Base-by-base conservation (phyloP, 257 asterid genomes). In the Marsdenia floribunda region DNA sequence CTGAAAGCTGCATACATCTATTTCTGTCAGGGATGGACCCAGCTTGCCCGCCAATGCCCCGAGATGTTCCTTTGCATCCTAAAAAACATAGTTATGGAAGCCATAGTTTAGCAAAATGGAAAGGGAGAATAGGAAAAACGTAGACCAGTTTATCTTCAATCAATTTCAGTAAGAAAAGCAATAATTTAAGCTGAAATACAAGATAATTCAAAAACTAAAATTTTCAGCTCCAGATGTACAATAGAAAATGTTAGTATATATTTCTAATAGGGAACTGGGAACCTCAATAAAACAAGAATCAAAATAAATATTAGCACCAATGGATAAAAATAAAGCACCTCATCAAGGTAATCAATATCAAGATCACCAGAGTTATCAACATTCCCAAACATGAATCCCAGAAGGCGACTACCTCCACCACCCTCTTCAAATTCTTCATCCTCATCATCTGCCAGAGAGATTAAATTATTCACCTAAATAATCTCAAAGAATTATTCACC, bases 11-110 rank as follows among this genome's bases (percentile, higher is more conserved):
- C 97, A 70, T 92, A 95, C 99, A 83, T 90, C 90, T 85, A 95
- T 88, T 75, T 92, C 96, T 76, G 91, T 88, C 77, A 95, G 85
- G 76, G 99, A 90, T 63, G 93, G 61, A 77, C 97, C 99, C 87
- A 95, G 97, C 86, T 95, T 92, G 88, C 92, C 96, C 60, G 92
- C 99, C 83, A 95, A 80, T 73, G 99, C 97, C 69, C 91, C 89
- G 75, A 95, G 97, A 86, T 95, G 99, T 83, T 95, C 99, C 87
- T 95, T 95, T 37, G 98, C 99, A 57, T 95, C 99, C 99, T 95
- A 70, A 82, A 70, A 87, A 74, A 10, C 74, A 74, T 55, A 80
- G 67, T 46, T 8, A 11, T 21, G 63, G 29, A 65, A 52, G 58
- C 73, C 61, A 42, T 60, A 60, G 11, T 11, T 22, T 33, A 65